Evolutionary conservation across 2,329 filamentous ascomycete species (phyloP).

Genomic region (Talaromyces piceae): DNA sequence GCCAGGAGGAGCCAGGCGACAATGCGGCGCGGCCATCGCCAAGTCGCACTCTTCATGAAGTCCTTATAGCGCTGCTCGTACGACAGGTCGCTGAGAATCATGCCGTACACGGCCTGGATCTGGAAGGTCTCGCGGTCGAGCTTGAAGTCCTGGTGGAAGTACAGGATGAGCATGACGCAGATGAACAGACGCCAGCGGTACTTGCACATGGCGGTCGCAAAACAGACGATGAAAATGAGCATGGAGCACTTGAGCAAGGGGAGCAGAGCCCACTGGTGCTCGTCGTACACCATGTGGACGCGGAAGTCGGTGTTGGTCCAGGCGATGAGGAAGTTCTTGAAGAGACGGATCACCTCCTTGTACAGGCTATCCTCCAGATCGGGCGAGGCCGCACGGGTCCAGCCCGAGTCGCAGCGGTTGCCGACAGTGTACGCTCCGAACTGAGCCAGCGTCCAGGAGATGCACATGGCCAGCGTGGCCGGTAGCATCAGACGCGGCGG

Average conservation of each 20-base stretch:
- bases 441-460: constrained; percentile 45
- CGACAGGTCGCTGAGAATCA: constrained; percentile 46
- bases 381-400: constrained; percentile 46
- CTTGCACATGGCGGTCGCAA: constrained; percentile 38
- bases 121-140: constrained; percentile 45
- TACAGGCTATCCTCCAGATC: constrained; percentile 37
- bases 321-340: constrained; percentile 39
- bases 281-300: constrained; percentile 46
- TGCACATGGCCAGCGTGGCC: constrained; percentile 44
- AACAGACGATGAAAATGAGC: constrained; percentile 43
- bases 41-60: constrained; percentile 31
- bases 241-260: constrained; percentile 45
- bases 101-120: constrained; percentile 45
- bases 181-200: constrained; percentile 42
- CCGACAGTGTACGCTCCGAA: constrained; percentile 44
- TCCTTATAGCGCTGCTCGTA: constrained; percentile 41
- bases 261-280: constrained; percentile 50
- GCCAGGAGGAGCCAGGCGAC: constrained; percentile 33
- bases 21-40: constrained; percentile 33
- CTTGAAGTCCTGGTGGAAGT: constrained; percentile 40
- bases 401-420: constrained; percentile 43
- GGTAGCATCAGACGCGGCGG: constrained; percentile 47
- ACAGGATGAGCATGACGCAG: constrained; percentile 40
- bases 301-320: constrained; percentile 45
- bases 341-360: constrained; percentile 39